Evolutionary conservation across 345 rosid species (phyloP).

Genomic region (Toxicodendron radicans): DNA sequence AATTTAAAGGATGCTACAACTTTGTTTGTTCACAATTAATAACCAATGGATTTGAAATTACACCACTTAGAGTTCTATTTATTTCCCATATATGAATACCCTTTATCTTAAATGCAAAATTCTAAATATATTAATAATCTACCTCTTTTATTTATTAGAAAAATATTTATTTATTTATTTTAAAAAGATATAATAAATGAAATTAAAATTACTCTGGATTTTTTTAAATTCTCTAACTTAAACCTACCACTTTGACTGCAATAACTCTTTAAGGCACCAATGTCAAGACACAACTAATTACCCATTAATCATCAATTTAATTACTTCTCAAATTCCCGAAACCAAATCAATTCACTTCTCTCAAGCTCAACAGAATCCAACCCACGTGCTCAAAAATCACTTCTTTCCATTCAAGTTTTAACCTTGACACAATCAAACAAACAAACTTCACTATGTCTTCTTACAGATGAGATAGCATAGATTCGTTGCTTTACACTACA

Average conservation of each 20-base stretch:
- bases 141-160: too few species aligned
- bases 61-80: too few species aligned
- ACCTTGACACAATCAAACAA: not conserved
- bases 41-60: too few species aligned
- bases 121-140: too few species aligned
- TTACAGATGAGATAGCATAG: not conserved
- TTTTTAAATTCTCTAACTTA: too few species aligned
- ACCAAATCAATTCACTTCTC: not conserved
- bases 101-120: too few species aligned
- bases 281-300: not conserved
- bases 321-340: not conserved
- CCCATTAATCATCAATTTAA: not conserved
- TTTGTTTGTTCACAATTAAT: too few species aligned
- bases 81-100: too few species aligned
- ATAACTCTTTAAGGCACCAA: not conserved
- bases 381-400: not conserved
- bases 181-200: too few species aligned
- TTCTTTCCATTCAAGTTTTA: not conserved
- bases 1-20: too few species aligned
- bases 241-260: not conserved
- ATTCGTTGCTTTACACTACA: not conserved
- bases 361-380: too few species aligned
- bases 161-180: not conserved
- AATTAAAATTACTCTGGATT: too few species aligned
- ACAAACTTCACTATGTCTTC: not conserved